These are phyloP conservation scores for Irpex lacteus DNA, from an alignment of 1,284 basidiomycete genomes.

Conservation along the genomic window DNA sequence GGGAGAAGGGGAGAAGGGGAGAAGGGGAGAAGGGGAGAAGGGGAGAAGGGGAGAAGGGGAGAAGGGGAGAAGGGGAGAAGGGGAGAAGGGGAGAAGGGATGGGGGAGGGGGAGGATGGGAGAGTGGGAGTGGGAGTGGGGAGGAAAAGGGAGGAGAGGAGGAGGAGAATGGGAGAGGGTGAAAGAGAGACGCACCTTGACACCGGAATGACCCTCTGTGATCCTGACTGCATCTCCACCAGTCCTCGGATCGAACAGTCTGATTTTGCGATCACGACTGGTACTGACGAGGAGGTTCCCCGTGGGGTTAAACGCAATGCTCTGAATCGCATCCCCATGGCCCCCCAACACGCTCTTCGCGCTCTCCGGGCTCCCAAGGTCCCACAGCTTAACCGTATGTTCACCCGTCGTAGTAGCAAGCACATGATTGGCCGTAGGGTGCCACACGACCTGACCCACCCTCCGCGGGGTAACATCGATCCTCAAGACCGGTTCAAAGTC, in stretches of 20 bases:
- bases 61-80: no score
- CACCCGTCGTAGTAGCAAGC: slow-evolving; percentile 85
- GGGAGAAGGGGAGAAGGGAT: no score
- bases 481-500: slow-evolving; percentile 84
- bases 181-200: slow-evolving; percentile 57
- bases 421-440: slow-evolving; percentile 91
- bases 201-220: slow-evolving; percentile 86
- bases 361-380: slow-evolving; percentile 76
- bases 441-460: slow-evolving; percentile 94
- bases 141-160: no score
- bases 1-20: no score
- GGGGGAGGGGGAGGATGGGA: no score
- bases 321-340: slow-evolving; percentile 90
- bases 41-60: no score
- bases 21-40: no score
- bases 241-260: slow-evolving; percentile 87
- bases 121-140: no score
- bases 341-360: slow-evolving; percentile 60
- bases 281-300: slow-evolving; percentile 76
- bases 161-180: neutral
- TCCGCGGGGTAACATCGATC: slow-evolving; percentile 72
- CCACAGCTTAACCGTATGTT: slow-evolving; percentile 90
- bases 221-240: slow-evolving; percentile 77
- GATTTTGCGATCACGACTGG: slow-evolving; percentile 91
- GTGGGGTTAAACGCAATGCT: slow-evolving; percentile 82